These are phyloP conservation scores for Moesziomyces antarcticus DNA, from an alignment of 1,284 basidiomycete genomes.

Conservation along the genomic window DNA sequence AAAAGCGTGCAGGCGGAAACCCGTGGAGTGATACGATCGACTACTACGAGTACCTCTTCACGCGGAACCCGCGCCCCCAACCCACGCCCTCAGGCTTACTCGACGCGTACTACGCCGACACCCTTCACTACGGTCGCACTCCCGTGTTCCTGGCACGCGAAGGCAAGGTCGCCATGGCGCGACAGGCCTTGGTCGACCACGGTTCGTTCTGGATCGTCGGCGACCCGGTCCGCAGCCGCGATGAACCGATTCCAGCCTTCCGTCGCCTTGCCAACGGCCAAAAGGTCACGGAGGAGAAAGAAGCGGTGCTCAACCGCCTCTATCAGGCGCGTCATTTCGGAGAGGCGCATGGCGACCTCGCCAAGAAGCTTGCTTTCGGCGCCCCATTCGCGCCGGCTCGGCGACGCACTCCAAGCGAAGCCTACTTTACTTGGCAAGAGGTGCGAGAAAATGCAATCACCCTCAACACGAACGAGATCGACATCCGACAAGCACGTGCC, in stretches of 20 bases:
- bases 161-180: constrained; percentile 1
- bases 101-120: no score
- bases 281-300: no score
- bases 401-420: not conserved
- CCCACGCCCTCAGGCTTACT: no score
- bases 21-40: no score
- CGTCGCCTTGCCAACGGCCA: not conserved
- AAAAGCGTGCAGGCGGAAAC: no score
- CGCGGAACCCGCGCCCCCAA: no score
- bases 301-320: not conserved
- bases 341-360: constrained; percentile 1
- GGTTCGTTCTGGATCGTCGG: constrained; percentile 5
- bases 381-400: not conserved
- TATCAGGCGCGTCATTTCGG: not conserved
- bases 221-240: not conserved
- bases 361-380: constrained; percentile 5
- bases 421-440: no score
- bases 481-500: not conserved
- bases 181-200: not conserved
- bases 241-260: not conserved
- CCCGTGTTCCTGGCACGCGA: not conserved
- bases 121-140: no score
- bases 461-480: no score
- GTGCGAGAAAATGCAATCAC: no score
- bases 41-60: no score